Evolutionary conservation across 2,329 filamentous ascomycete species (phyloP), one percentile per base, ranked within the genome.

Genomic region (Colletotrichum trifolii): DNA sequence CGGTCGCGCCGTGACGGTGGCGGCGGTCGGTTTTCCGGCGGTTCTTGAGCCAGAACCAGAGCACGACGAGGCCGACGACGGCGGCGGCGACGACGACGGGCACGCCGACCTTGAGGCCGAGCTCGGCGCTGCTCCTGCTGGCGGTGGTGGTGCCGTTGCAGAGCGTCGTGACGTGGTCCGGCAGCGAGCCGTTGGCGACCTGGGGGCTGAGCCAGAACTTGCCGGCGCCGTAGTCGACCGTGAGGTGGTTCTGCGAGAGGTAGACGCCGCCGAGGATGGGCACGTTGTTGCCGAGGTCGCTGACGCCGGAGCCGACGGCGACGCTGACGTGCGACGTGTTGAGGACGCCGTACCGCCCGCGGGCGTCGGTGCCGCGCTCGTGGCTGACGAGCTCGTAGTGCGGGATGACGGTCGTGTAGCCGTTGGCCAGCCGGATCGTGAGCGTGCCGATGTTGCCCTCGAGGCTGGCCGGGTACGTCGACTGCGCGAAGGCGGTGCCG

Each of bases 141-240:
- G 8, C 39, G 0, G 13, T 49, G 17, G 36, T 45, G 3, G 56
- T 61, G 38, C 62, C 55, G 43, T 66, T 65, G 53, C 55, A 66
- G 12, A 53, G 40, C n/a, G 65, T 35, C 15, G 62, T 53, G 25
- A 67, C 53, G 47, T 54, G 25, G 35, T 66, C 60, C 8, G 64
- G 60, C 5, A 59, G 10, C 3, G 64, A 64, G 7, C 64, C 64
- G 50, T 66, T 66, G 5, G 42, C 60, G 10, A 66, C 64, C 6
- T 66, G 64, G 2, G 64, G 64, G 40, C 64, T 67, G 33, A 70
- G 62, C 67, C 67, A 69, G 45, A 69, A 69, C 25, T 55, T 64
- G 6, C 50, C 52, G 8, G 60, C 54, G 1, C 60, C 50, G 6
- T 68, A 69, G 34, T 69, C 67, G 0, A 68, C 66, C 35, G 57